Conservation (phyloP, 208 protist species). For the Leishmania lainsoni region DNA sequence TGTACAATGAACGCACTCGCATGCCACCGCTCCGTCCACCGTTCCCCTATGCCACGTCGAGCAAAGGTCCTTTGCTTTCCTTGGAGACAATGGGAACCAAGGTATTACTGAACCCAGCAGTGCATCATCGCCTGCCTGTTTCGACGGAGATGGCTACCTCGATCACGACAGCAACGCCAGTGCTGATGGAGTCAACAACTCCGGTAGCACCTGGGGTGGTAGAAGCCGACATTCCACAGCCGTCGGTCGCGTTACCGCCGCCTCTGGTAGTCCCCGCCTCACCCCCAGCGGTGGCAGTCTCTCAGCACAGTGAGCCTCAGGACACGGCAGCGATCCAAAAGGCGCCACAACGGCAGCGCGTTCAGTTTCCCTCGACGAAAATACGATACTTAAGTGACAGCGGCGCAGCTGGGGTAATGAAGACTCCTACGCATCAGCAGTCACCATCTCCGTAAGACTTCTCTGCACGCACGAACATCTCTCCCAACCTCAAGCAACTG, state of each 20-base stretch:
- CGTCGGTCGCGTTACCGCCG: not conserved
- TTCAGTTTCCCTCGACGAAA: conserved; percentile 29
- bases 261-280: not conserved
- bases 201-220: not conserved
- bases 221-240: not conserved
- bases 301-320: conserved; percentile 3
- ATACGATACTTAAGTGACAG: conserved; percentile 19
- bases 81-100: conserved; percentile 23
- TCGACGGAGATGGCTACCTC: not conserved
- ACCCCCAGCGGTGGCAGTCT: not conserved
- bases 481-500: not conserved
- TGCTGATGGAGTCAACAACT: not conserved
- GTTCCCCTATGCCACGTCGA: conserved; percentile 19
- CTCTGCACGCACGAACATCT: not conserved
- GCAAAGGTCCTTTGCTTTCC: conserved; percentile 30
- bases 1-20: conserved; percentile 40
- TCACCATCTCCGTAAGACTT: not conserved
- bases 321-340: not conserved
- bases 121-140: not conserved
- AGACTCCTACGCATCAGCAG: not conserved
- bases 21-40: conserved; percentile 43
- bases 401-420: not conserved
- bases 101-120: conserved; percentile 12
- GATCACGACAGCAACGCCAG: not conserved
- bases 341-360: conserved; percentile 5